Evolutionary conservation across 2,329 filamentous ascomycete species (phyloP).

Genomic region (Pseudogymnoascus verrucosus): DNA sequence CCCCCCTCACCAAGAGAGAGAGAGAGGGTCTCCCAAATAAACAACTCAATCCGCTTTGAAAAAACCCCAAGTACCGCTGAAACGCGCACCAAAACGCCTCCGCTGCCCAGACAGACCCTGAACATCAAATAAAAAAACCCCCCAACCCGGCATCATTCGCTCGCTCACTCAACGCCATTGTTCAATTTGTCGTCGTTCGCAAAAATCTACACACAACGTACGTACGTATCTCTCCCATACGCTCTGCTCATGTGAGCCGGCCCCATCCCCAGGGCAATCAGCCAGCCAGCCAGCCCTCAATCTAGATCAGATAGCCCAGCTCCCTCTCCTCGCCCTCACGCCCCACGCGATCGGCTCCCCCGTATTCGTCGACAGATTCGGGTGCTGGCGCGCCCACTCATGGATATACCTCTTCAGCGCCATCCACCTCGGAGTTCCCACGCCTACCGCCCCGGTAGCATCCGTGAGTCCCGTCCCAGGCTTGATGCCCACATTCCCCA

Average conservation of each 20-base stretch:
- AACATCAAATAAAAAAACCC: background rate
- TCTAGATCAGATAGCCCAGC: constrained; percentile 55
- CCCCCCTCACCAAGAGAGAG: background rate
- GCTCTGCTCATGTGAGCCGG: background rate
- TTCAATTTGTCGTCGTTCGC: background rate
- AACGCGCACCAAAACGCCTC: background rate
- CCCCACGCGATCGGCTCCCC: constrained; percentile 56
- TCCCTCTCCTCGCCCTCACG: constrained; percentile 57
- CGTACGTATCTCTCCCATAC: background rate
- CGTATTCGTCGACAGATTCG: constrained; percentile 53
- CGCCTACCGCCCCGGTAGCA: constrained; percentile 41
- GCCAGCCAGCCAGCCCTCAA: background rate
- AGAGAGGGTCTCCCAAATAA: background rate
- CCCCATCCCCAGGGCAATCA: background rate
- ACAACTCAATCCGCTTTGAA: background rate
- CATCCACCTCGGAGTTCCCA: constrained; percentile 60
- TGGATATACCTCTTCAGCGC: constrained; percentile 75
- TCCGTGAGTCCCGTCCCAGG: constrained; percentile 65
- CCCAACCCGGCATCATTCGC: background rate
- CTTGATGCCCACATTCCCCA: background rate
- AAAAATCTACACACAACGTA: background rate
- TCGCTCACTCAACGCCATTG: background rate
- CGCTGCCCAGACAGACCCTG: background rate
- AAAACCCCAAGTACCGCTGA: background rate
- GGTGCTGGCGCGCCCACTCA: constrained; percentile 86